Evolutionary conservation across 2,329 filamentous ascomycete species (phyloP).

Genomic region (Raffaelea ambrosiae): DNA sequence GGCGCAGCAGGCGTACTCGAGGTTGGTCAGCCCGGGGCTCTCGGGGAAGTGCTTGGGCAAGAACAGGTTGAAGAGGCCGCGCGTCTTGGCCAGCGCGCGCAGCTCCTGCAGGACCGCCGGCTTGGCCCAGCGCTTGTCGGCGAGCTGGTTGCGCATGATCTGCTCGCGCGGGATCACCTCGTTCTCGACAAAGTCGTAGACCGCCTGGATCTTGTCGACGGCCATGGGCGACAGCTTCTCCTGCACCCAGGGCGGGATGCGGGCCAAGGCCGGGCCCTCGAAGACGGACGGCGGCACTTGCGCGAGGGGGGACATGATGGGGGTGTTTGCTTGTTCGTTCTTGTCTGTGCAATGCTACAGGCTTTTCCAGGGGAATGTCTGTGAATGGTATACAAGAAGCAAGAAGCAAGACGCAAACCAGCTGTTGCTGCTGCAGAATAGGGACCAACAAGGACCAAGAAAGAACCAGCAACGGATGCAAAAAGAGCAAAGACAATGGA

Average conservation of each 20-base stretch:
- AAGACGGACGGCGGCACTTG: slow-evolving; percentile 69
- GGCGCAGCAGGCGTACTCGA: slow-evolving; percentile 96
- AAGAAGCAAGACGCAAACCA: no score
- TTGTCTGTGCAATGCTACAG: no score
- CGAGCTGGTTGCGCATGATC: slow-evolving; percentile 76
- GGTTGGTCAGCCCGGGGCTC: slow-evolving; percentile 85
- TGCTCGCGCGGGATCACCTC: slow-evolving; percentile 54
- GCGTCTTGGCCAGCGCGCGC: slow-evolving; percentile 39
- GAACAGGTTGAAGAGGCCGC: slow-evolving; percentile 98
- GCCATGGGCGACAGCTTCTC: slow-evolving; percentile 16
- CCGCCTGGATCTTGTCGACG: slow-evolving; percentile 19
- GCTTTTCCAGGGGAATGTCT: no score
- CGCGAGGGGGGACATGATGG: slow-evolving; percentile 1
- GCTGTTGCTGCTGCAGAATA: no score
- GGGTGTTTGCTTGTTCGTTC: no score
- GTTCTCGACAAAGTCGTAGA: slow-evolving; percentile 31
- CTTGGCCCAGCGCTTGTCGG: slow-evolving; percentile 60
- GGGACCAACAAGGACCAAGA: no score
- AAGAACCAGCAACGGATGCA: no score
- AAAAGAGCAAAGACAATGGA: no score
- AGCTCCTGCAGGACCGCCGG: slow-evolving; percentile 31
- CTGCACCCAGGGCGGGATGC: slow-evolving; percentile 65
- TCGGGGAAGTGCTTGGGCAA: slow-evolving; percentile 91
- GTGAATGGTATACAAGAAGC: no score
- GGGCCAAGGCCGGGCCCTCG: slow-evolving; percentile 69